Conservation (phyloP, 345 rosid genomes). For the Ceriops tagal region DNA sequence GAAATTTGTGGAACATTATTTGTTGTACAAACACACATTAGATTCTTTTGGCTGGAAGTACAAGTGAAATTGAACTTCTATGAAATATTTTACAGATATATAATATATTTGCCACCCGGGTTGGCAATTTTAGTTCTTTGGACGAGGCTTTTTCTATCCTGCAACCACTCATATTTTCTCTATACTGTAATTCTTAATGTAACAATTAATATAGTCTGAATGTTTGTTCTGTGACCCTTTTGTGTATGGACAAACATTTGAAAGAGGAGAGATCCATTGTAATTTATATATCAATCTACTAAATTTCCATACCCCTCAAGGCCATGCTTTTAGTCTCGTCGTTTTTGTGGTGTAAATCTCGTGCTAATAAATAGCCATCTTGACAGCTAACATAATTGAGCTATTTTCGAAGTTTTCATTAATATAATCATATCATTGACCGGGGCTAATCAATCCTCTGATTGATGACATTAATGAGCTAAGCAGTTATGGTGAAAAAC, state of each 20-base stretch:
- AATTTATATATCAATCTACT: too few species aligned
- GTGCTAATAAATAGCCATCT: not conserved
- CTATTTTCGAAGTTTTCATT: not conserved
- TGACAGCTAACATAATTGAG: not conserved
- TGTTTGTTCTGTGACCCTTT: not conserved
- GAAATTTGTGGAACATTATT: conserved; percentile 18
- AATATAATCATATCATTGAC: not conserved
- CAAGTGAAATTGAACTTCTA: conserved; percentile 13
- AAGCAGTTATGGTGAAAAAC: not conserved
- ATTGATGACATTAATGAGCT: not conserved
- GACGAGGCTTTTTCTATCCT: not conserved
- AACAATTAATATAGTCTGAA: conserved; percentile 4
- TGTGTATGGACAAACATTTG: too few species aligned
- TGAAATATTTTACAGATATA: not conserved
- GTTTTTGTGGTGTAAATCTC: not conserved
- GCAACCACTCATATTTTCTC: conserved; percentile 13
- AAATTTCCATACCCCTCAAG: not conserved
- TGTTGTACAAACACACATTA: conserved; percentile 40
- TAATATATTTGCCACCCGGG: not conserved
- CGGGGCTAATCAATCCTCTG: not conserved
- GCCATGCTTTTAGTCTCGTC: not conserved
- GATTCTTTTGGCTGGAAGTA: conserved; percentile 18
- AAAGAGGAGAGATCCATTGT: too few species aligned
- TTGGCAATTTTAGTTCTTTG: not conserved
- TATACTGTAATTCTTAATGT: not conserved